Evolutionary conservation across 2,329 filamentous ascomycete genomes (phyloP), one percentile per base, ranked within the genome.

Genomic region (Dactylellina haptotyla): DNA sequence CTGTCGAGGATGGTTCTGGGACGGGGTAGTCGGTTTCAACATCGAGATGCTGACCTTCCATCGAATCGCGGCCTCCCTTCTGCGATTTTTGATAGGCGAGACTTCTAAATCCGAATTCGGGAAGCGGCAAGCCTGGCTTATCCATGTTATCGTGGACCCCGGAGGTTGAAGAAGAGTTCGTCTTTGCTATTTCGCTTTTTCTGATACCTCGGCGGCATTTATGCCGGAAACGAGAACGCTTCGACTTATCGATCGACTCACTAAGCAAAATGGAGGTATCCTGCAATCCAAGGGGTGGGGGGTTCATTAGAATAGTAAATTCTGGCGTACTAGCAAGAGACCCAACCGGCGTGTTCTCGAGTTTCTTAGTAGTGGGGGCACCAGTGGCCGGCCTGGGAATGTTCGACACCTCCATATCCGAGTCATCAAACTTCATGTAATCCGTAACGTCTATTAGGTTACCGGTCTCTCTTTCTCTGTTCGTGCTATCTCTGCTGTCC

Each of bases 161-260:
- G 10, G 41, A 45, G 8, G 25, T 4, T 4, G 18, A 23, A 45
- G 41, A 8, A 20, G 14, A 4, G 4, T 54, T 25, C 39, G 18
- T 16, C 18, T 34, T 58, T 14, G 25, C 32, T 3, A 32, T 28
- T 2, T 39, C 56, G 25, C 34, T 46, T 23, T 32, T 25, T 4
- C 64, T 54, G 16, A 8, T 2, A 8, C 9, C 6, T 23, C 56
- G 57, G 12, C 57, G 65, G 10, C 43, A 23, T n/a, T 23, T 62
- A 16, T 57, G 54, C 12, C 57, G 57, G 32, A 70, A 63, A 37
- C 65, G 65, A 8, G 56, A 57, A 32, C 28, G 65, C 8, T 25
- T 51, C 25, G 14, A n/a, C 43, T 18, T 28, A 23, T 54, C 28
- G n/a, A 4, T 4, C 37, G 20, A 9, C 43, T 45, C 30, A n/a